phyloP scores from a whole-genome alignment of 1,139 yeast species.

The Suhomyces guaymorum region DNA sequence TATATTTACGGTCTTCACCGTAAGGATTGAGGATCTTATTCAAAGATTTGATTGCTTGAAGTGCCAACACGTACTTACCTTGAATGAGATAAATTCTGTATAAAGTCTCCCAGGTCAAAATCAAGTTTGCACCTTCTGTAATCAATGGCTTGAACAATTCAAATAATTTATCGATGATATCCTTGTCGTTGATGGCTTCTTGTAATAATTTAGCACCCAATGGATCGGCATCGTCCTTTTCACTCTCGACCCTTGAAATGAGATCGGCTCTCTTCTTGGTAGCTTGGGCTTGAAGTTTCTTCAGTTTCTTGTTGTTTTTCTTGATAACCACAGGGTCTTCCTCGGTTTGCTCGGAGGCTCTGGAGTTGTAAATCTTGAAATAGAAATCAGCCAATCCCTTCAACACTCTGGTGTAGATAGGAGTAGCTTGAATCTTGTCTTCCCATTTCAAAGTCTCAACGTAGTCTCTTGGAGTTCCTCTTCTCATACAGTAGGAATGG shows the following conservation, averaged over 20 bases:
- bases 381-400: conserved; percentile 64
- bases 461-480: conserved; percentile 88
- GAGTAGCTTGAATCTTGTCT: conserved; percentile 66
- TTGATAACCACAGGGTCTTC: conserved; percentile 24
- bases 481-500: conserved; percentile 88
- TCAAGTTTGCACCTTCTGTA: conserved; percentile 37
- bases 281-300: conserved; percentile 38
- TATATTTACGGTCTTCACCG: conserved; percentile 19
- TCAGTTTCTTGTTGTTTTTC: conserved; percentile 30
- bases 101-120: conserved; percentile 38
- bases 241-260: conserved; percentile 44
- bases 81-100: conserved; percentile 41
- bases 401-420: conserved; percentile 69
- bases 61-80: conserved; percentile 49
- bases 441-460: conserved; percentile 79
- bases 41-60: conserved; percentile 45
- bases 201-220: conserved; percentile 44
- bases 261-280: conserved; percentile 40
- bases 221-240: conserved; percentile 50
- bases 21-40: conserved; percentile 28
- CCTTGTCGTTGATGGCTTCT: conserved; percentile 26
- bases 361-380: conserved; percentile 43
- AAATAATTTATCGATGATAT: conserved; percentile 33
- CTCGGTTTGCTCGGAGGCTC: conserved; percentile 13
- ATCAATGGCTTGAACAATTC: conserved; percentile 34